Base-by-base conservation (phyloP, 2,329 filamentous ascomycete species). In the Trichoderma breve region DNA sequence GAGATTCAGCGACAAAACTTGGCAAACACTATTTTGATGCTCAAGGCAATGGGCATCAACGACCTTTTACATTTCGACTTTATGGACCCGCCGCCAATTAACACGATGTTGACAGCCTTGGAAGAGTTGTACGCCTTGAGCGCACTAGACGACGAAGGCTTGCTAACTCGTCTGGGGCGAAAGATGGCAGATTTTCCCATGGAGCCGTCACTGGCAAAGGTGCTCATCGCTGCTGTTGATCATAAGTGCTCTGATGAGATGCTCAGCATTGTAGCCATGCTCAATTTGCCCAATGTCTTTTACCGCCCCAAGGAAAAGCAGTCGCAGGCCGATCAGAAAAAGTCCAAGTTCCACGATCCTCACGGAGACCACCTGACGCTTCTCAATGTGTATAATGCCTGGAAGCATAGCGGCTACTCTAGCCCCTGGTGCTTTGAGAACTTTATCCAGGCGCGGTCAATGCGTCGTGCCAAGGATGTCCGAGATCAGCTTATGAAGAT, bases 151-250 rank as follows among this genome's bases (percentile, higher is more conserved):
- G 95, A 99, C 77, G 96, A 99, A 86, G 96, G 96, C 15, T 87
- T 99, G 0, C 85, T 99, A 2, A 99, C 96, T 0, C 90, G 96
- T 7, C 87, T 97, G 1, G 96, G 96, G 8, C 90, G 96, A 60
- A 97, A 98, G 81, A 98, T 99, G 95, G 95, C 96, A 12, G 95
- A 99, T 79, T 98, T 98, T 81, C 96, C 96, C 0, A 98, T 98
- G 94, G 95, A 98, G 71, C 96, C 96, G 0, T 90, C 93, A 0
- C 87, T 98, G 0, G 93, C 95, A 68, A 99, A 98, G 81, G 91
- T 94, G 0, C 87, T 99, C 1, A 97, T 99, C 74, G 92, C 91
- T 12, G 93, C 93, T 0, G 93, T 97, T 2, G 93, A 97, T 61
- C 88, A 97, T 75, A 88, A 91, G 32, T 99, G 97, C 82, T 95